Evolutionary conservation across 2,329 filamentous ascomycete genomes (phyloP).

Genomic region (Xylaria sp.): DNA sequence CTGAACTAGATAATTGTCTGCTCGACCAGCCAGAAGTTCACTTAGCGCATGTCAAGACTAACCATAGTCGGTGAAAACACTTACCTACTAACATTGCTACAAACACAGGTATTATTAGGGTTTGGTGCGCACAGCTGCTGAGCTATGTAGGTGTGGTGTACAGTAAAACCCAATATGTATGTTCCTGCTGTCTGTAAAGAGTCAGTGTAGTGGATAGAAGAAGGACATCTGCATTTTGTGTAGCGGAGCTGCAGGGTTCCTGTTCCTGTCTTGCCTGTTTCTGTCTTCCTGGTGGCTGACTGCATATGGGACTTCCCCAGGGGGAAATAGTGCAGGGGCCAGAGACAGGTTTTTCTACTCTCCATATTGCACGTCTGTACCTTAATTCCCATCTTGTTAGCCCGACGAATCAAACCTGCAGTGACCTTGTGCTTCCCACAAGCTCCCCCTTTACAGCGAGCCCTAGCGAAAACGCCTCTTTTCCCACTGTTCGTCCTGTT

Average conservation of each 20-base stretch:
- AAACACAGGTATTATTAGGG: constrained; percentile 2
- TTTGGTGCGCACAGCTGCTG: constrained; percentile 8
- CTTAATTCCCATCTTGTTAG: constrained; percentile 8
- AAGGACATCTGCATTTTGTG: constrained; percentile 18
- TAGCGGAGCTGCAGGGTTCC: constrained; percentile 28
- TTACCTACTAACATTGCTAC: constrained; percentile 2
- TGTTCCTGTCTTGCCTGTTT: constrained; percentile 32
- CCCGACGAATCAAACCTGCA: constrained; percentile 14
- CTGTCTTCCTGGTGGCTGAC: constrained; percentile 31
- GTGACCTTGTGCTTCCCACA: constrained; percentile 18
- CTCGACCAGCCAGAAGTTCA: not conserved
- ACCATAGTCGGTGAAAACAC: constrained; percentile 6
- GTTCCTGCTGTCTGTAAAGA: not conserved
- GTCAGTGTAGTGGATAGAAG: constrained; percentile 3
- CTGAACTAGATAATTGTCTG: constrained; percentile 1
- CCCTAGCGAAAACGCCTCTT: constrained; percentile 4
- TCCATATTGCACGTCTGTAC: constrained; percentile 13
- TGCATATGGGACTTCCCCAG: constrained; percentile 33
- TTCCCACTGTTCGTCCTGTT: constrained; percentile 18
- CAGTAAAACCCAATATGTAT: constrained; percentile 18
- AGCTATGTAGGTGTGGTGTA: constrained; percentile 5
- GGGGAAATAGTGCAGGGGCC: constrained; percentile 28
- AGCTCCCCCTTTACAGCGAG: constrained; percentile 1
- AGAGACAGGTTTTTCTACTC: constrained; percentile 19
- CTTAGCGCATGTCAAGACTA: not conserved